phyloP scores from a whole-genome alignment of 805 yeast species.

The Pichia rugopelliculosa region DNA sequence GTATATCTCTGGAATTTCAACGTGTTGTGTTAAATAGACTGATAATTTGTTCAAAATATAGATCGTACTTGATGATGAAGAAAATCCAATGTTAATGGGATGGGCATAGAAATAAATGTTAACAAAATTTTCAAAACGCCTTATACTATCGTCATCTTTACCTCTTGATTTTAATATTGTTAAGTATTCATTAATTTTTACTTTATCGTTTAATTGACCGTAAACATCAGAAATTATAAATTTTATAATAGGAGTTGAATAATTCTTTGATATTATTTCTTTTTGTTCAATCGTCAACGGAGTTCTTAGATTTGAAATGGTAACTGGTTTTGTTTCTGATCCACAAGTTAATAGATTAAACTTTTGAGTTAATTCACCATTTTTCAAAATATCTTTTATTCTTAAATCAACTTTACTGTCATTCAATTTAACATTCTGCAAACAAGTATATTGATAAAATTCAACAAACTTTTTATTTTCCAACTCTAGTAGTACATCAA shows the following conservation, averaged over 20 bases:
- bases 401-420: not conserved
- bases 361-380: not conserved
- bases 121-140: not conserved
- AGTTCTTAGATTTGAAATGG: not conserved
- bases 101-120: not conserved
- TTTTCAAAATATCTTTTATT: not conserved
- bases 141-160: not conserved
- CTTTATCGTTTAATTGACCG: not conserved
- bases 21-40: not conserved
- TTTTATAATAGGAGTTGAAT: slow-evolving; percentile 3
- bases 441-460: not conserved
- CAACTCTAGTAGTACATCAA: not conserved
- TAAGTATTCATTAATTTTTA: slow-evolving; percentile 3
- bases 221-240: not conserved
- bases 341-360: not conserved
- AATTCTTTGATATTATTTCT: not conserved
- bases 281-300: not conserved
- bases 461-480: not conserved
- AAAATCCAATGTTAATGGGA: not conserved
- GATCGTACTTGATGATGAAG: not conserved
- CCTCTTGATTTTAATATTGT: not conserved
- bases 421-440: not conserved
- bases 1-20: not conserved
- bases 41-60: not conserved
- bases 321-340: not conserved